Evolutionary conservation across 2,329 filamentous ascomycete genomes (phyloP).

Genomic region (Tricladium varicosporioides): DNA sequence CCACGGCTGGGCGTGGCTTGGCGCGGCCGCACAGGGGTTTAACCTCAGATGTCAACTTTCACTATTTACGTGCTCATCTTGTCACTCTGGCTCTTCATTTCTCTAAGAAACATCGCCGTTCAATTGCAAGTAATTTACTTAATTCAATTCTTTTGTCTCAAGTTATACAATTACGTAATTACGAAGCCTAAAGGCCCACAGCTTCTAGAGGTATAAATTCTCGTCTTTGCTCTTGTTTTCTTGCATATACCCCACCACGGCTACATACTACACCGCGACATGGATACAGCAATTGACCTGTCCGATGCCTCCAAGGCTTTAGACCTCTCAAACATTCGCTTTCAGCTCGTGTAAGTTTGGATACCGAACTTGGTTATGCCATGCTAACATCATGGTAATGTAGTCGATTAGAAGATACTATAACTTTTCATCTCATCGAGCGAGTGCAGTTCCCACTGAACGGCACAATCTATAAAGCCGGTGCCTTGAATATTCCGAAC

Average conservation of each 20-base stretch:
- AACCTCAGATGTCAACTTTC: not conserved
- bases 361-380: not conserved
- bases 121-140: not conserved
- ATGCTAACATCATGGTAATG: constrained; percentile 3
- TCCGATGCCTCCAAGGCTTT: constrained; percentile 81
- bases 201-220: not conserved
- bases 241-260: constrained; percentile 3
- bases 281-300: constrained; percentile 90
- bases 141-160: not conserved
- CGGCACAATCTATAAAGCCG: constrained; percentile 77
- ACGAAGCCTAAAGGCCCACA: no score
- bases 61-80: not conserved
- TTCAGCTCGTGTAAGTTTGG: constrained; percentile 76
- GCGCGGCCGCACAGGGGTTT: constrained; percentile 6
- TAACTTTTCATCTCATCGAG: constrained; percentile 95
- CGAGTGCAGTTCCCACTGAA: constrained; percentile 97
- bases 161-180: no score
- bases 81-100: no score
- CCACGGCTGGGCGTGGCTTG: constrained; percentile 1
- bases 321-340: constrained; percentile 88
- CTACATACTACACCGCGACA: constrained; percentile 40
- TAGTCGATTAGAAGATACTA: constrained; percentile 95
- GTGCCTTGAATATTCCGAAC: constrained; percentile 75
- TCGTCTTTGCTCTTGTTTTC: not conserved
- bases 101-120: no score